These are phyloP conservation scores for Fabrea salina DNA, from an alignment of 169 alveolate species.

Conservation along the genomic window DNA sequence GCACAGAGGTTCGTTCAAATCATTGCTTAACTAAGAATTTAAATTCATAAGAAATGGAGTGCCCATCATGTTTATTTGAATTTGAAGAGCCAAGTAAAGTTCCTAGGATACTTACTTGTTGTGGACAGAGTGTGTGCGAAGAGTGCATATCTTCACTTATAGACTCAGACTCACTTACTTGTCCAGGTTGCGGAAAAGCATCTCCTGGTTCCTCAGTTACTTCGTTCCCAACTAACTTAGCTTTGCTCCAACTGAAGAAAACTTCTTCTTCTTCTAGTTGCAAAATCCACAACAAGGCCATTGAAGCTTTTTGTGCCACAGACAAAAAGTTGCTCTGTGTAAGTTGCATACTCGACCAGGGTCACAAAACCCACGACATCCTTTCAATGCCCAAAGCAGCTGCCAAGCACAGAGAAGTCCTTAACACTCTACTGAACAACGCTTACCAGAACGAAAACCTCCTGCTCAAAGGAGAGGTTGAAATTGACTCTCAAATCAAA, in stretches of 20 bases:
- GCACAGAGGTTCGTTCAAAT: no score
- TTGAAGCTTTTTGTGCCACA: constrained; percentile 58
- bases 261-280: neutral
- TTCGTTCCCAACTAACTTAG: constrained; percentile 13
- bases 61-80: constrained; percentile 4
- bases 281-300: neutral
- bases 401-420: neutral
- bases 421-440: neutral
- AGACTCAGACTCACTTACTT: neutral
- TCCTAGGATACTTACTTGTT: constrained; percentile 21
- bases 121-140: constrained; percentile 30
- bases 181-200: neutral
- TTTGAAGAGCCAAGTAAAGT: constrained; percentile 21
- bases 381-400: constrained; percentile 30
- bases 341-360: constrained; percentile 60
- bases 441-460: constrained; percentile 28
- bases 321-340: constrained; percentile 59
- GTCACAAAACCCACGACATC: constrained; percentile 60
- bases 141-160: neutral
- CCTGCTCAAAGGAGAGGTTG: constrained; percentile 3
- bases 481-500: neutral
- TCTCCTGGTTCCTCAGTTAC: neutral
- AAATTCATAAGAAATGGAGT: constrained; percentile 22
- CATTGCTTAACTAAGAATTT: no score
- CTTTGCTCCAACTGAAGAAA: neutral